A percentile compares a stretch with the other conserved stretches of the same genome.
Evolutionary conservation across 176 grass and related monocot species (phyloP).

Genomic region (Phoenix roebelenii): DNA sequence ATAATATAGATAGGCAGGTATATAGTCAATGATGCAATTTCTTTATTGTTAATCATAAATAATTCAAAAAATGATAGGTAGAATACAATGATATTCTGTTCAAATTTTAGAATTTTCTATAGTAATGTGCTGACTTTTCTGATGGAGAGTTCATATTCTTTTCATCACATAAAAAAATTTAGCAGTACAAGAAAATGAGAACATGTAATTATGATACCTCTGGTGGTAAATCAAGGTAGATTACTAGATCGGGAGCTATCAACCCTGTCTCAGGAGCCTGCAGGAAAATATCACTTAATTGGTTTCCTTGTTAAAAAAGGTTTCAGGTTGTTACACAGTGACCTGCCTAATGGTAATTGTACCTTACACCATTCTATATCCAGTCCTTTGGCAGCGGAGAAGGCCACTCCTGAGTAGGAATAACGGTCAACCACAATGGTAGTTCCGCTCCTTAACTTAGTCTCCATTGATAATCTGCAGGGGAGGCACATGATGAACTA

Average conservation of each 20-base stretch:
- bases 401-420: constrained; percentile 62
- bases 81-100: too few species aligned
- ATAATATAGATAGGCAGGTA: too few species aligned
- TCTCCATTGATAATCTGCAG: constrained; percentile 68
- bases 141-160: too few species aligned
- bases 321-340: background rate
- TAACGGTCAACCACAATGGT: constrained; percentile 60
- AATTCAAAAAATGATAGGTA: too few species aligned
- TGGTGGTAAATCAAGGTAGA: constrained; percentile 33
- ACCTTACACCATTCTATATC: constrained; percentile 72
- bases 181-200: too few species aligned
- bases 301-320: background rate
- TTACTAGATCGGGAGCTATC: too few species aligned
- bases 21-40: too few species aligned
- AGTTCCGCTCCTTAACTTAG: constrained; percentile 67
- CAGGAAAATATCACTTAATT: background rate
- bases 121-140: too few species aligned
- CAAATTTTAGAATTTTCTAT: too few species aligned
- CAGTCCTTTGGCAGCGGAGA: constrained; percentile 63
- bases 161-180: too few species aligned
- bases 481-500: too few species aligned
- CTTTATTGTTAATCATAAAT: too few species aligned
- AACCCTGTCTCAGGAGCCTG: constrained; percentile 55
- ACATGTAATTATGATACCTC: constrained; percentile 43
- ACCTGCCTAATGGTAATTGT: background rate